A percentile compares a stretch with the other conserved stretches of the same genome.
phyloP scores from a whole-genome alignment of 495 filamentous ascomycete species.

The Penicillium arizonense region DNA sequence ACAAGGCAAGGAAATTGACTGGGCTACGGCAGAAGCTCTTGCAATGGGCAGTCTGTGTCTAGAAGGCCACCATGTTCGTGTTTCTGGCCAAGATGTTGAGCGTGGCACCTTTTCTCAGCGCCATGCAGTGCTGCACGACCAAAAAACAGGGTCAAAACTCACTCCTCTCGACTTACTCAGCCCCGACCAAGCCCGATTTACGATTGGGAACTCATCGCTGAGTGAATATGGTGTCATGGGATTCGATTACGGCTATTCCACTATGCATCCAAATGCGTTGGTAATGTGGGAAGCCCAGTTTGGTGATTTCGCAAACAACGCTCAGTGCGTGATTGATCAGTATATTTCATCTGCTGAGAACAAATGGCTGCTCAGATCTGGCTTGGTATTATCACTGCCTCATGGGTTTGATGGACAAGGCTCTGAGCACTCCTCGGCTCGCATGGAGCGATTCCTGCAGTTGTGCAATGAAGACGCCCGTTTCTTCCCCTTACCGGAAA shows the following conservation, averaged over 20 bases:
- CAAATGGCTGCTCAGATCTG: constrained; percentile 97
- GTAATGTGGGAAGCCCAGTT: constrained; percentile 99
- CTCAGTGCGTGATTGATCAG: constrained; percentile 98
- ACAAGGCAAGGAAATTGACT: constrained; percentile 94
- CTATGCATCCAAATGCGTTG: constrained; percentile 92
- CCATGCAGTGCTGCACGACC: constrained; percentile 95
- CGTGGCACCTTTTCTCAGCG: constrained; percentile 99
- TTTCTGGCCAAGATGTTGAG: constrained; percentile 98
- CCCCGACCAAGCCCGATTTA: constrained; percentile 87
- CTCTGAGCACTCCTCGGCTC: constrained; percentile 95
- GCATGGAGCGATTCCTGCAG: constrained; percentile 96
- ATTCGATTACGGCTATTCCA: constrained; percentile 97
- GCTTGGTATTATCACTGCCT: constrained; percentile 88
- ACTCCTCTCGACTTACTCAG: constrained; percentile 87
- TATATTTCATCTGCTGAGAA: constrained; percentile 96
- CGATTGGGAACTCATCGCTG: constrained; percentile 95
- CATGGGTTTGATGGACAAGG: constrained; percentile 99
- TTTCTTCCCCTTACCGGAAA: constrained; percentile 79
- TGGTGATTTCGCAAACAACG: constrained; percentile 99
- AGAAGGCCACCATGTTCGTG: constrained; percentile 94
- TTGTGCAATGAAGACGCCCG: constrained; percentile 97
- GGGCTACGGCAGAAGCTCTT: constrained; percentile 94
- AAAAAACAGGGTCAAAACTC: constrained; percentile 87
- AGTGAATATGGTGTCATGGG: constrained; percentile 94
- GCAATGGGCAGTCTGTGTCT: constrained; percentile 86